phyloP scores from a whole-genome alignment of 1,284 basidiomycete species.

The Moniliella sp. region DNA sequence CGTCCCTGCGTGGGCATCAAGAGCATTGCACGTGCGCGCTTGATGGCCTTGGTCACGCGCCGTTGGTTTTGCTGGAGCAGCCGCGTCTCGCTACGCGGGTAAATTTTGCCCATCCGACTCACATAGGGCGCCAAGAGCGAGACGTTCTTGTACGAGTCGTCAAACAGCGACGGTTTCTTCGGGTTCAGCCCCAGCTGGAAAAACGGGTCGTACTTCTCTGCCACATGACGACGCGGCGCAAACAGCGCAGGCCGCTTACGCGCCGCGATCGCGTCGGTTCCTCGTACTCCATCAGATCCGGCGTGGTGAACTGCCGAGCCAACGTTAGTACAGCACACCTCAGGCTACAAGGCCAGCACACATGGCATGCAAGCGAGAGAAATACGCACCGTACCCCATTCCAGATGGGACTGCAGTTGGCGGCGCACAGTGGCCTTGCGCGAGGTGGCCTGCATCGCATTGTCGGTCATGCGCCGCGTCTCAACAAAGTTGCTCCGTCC shows the following conservation, averaged over 20 bases:
- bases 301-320: too few species aligned
- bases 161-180: slow-evolving; percentile 19
- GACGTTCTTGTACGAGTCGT: slow-evolving; percentile 46
- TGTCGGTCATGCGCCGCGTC: too few species aligned
- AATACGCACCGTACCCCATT: too few species aligned
- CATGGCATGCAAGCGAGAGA: too few species aligned
- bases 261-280: too few species aligned
- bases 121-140: slow-evolving; percentile 49
- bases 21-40: slow-evolving; percentile 79
- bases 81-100: slow-evolving; percentile 47
- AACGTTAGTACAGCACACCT: too few species aligned
- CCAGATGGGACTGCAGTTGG: too few species aligned
- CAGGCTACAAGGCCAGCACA: too few species aligned
- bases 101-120: slow-evolving; percentile 66
- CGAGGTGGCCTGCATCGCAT: too few species aligned
- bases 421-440: too few species aligned
- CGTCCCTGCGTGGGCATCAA: slow-evolving; percentile 49
- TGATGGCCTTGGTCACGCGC: slow-evolving; percentile 61
- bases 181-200: slow-evolving; percentile 32
- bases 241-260: slow-evolving; percentile 16
- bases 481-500: too few species aligned
- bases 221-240: slow-evolving; percentile 14
- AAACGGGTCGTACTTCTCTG: slow-evolving; percentile 40
- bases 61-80: slow-evolving; percentile 65
- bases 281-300: too few species aligned